A percentile compares a stretch with the other conserved stretches of the same genome.
Evolutionary conservation across 257 asterid genomes (phyloP).

Genomic region (Solanum arcanum): DNA sequence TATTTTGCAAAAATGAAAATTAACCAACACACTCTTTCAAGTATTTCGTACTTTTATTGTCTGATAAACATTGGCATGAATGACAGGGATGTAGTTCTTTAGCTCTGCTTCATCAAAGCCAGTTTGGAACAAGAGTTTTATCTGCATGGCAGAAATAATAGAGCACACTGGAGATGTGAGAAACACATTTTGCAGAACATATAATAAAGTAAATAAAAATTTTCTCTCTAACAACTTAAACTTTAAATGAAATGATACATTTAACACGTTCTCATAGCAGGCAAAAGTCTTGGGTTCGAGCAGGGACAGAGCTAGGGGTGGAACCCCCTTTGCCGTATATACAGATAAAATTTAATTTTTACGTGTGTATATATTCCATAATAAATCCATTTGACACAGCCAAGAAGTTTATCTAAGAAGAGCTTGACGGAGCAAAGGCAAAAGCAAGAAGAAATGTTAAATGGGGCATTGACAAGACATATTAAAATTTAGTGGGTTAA

Average conservation of each 20-base stretch:
- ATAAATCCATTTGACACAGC: neutral
- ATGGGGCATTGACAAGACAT: neutral
- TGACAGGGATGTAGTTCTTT: slow-evolving; percentile 79
- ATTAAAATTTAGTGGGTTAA: neutral
- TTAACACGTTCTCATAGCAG: neutral
- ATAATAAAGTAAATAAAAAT: neutral
- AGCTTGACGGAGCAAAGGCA: neutral
- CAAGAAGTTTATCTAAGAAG: neutral
- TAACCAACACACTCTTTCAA: slow-evolving; percentile 81
- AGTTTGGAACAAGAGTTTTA: slow-evolving; percentile 88
- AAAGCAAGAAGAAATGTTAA: neutral
- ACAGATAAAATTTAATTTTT: neutral
- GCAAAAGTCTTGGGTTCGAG: neutral
- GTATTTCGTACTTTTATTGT: slow-evolving; percentile 92
- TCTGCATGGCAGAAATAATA: slow-evolving; percentile 43
- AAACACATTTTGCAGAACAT: neutral
- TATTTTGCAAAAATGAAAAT: slow-evolving; percentile 34
- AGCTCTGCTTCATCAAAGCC: slow-evolving; percentile 96
- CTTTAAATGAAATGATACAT: neutral
- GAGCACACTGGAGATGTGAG: neutral
- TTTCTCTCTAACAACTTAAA: neutral
- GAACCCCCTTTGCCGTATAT: neutral
- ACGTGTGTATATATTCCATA: neutral
- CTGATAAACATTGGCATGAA: slow-evolving; percentile 99
- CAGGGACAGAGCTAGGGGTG: neutral